Conservation (phyloP, 2,329 filamentous ascomycete genomes). For the Phialophora expanda region DNA sequence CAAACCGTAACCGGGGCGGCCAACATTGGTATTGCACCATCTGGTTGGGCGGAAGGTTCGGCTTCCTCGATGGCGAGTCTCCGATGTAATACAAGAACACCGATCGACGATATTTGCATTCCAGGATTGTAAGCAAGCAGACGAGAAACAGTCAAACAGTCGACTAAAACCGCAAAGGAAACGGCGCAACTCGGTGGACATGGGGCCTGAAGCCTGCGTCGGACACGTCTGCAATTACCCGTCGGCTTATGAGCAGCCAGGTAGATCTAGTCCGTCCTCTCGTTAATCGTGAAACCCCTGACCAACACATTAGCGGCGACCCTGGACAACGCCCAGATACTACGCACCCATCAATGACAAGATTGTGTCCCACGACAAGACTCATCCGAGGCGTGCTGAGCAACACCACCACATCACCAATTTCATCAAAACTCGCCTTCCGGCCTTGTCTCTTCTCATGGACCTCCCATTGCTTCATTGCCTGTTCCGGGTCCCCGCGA, state of each 20-base stretch:
- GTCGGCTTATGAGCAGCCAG: neutral
- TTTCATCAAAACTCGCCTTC: constrained; percentile 31
- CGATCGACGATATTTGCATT: too few species aligned
- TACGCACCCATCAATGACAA: constrained; percentile 34
- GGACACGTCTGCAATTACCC: neutral
- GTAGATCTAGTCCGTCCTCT: constrained; percentile 23
- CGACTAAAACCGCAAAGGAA: neutral
- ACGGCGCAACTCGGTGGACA: neutral
- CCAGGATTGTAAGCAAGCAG: too few species aligned
- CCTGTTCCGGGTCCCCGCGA: constrained; percentile 11
- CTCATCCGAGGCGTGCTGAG: constrained; percentile 33
- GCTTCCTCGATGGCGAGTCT: too few species aligned
- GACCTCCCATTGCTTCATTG: constrained; percentile 23
- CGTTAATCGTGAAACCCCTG: constrained; percentile 34
- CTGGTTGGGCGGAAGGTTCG: too few species aligned
- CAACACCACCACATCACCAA: constrained; percentile 35
- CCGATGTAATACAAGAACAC: too few species aligned
- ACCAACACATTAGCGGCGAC: constrained; percentile 1
- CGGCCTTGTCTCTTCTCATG: constrained; percentile 33
- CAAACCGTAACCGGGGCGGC: neutral
- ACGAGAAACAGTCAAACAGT: neutral
- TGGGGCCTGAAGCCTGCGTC: neutral
- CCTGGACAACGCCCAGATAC: neutral
- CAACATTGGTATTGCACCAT: too few species aligned
- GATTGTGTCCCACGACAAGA: constrained; percentile 33